Conservation (phyloP, 2,329 filamentous ascomycete species). For the Botrytis porri region DNA sequence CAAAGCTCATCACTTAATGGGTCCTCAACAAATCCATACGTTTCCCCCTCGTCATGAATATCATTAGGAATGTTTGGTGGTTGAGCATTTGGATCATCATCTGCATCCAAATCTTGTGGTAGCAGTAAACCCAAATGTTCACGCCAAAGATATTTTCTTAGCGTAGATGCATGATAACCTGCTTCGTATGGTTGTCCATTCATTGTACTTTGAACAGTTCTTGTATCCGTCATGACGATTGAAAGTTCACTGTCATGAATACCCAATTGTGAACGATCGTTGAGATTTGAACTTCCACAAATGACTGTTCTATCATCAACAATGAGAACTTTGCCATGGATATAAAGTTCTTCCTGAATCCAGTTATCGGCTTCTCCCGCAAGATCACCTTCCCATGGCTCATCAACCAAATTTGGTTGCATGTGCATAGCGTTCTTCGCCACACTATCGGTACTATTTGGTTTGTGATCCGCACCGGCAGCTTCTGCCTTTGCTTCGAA, state of each 20-base stretch:
- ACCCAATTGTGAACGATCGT: conserved; percentile 84
- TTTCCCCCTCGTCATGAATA: conserved; percentile 58
- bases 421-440: conserved; percentile 82
- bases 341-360: conserved; percentile 93
- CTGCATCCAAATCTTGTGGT: conserved; percentile 67
- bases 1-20: conserved; percentile 66
- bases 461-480: conserved; percentile 34
- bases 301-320: conserved; percentile 83
- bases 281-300: conserved; percentile 86
- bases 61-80: conserved; percentile 70
- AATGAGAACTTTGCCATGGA: conserved; percentile 88
- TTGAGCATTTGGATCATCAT: conserved; percentile 67
- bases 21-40: conserved; percentile 65
- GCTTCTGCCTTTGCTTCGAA: conserved; percentile 50
- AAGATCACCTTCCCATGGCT: conserved; percentile 70
- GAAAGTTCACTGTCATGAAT: conserved; percentile 88
- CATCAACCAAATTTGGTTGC: conserved; percentile 60
- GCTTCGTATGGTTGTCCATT: conserved; percentile 73
- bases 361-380: conserved; percentile 82
- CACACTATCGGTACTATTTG: conserved; percentile 45
- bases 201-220: conserved; percentile 70
- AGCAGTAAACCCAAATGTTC: conserved; percentile 84
- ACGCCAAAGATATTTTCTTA: conserved; percentile 81
- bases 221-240: conserved; percentile 84
- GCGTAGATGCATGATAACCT: conserved; percentile 75